These are phyloP conservation scores for Suhomyces prunicola DNA, from an alignment of 805 yeast genomes.

Conservation along the genomic window DNA sequence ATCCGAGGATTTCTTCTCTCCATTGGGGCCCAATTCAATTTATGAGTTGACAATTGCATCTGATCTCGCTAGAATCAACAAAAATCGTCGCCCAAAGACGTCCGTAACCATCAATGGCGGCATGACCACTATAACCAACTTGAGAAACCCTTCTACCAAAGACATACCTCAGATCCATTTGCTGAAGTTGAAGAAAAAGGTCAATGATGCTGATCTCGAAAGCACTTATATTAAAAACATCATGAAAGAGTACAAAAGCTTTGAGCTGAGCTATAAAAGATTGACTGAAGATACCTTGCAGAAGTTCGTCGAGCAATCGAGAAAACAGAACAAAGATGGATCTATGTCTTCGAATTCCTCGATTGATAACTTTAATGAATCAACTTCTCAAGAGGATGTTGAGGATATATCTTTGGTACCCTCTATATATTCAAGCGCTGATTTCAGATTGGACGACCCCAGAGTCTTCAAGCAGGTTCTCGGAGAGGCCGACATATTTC, in stretches of 20 bases:
- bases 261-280: conserved; percentile 36
- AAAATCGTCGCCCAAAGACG: conserved; percentile 29
- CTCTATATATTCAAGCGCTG: conserved; percentile 57
- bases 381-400: conserved; percentile 1
- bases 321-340: neutral
- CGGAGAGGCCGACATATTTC: conserved; percentile 49
- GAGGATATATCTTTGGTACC: conserved; percentile 48
- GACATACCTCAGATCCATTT: conserved; percentile 85
- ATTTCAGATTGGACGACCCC: conserved; percentile 85
- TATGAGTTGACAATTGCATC: conserved; percentile 69
- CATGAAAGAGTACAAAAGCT: conserved; percentile 28
- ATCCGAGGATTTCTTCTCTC: conserved; percentile 37
- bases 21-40: conserved; percentile 72
- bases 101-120: conserved; percentile 43
- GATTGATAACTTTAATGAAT: conserved; percentile 3
- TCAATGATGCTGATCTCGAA: conserved; percentile 19
- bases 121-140: conserved; percentile 38
- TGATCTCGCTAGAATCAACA: conserved; percentile 41
- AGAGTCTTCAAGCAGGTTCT: conserved; percentile 74
- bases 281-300: conserved; percentile 38
- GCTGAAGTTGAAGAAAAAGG: conserved; percentile 25
- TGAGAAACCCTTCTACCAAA: conserved; percentile 65
- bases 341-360: conserved; percentile 8
- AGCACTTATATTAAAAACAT: conserved; percentile 16
- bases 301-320: conserved; percentile 20